Percentiles rank a stretch among this genome's conserved stretches.
Evolutionary conservation across 306 rosid species (phyloP).

Genomic region (Pyrus communis): DNA sequence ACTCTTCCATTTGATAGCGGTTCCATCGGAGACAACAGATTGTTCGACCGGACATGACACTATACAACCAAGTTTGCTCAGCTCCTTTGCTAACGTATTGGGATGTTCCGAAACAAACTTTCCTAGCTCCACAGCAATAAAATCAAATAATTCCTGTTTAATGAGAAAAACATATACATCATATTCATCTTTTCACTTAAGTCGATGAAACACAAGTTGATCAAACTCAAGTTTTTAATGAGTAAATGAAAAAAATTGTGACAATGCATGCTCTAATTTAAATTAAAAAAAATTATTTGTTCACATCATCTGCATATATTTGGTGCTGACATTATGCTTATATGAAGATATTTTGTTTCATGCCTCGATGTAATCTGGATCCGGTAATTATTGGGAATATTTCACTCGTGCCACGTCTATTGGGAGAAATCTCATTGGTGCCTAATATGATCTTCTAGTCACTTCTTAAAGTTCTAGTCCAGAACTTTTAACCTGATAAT

Average conservation of each 20-base stretch:
- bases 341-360: not conserved
- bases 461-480: too few species aligned
- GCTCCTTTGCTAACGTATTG: conserved; percentile 5
- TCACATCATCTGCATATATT: not conserved
- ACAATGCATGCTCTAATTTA: not conserved
- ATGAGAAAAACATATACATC: not conserved
- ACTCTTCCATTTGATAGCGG: conserved; percentile 38
- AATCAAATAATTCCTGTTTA: conserved; percentile 42
- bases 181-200: not conserved
- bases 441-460: not conserved
- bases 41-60: conserved; percentile 36
- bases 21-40: conserved; percentile 18
- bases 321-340: not conserved
- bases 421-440: too few species aligned
- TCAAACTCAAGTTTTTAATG: not conserved
- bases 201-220: not conserved
- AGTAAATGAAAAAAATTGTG: not conserved
- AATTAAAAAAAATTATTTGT: not conserved
- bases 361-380: not conserved
- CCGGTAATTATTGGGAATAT: too few species aligned
- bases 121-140: conserved; percentile 51
- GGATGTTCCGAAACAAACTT: conserved; percentile 40
- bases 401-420: too few species aligned
- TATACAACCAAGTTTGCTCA: conserved; percentile 44
- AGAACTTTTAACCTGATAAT: not conserved